phyloP scores from a whole-genome alignment of 371 early-diverging fungal genomes.

The Mortierella sp. region DNA sequence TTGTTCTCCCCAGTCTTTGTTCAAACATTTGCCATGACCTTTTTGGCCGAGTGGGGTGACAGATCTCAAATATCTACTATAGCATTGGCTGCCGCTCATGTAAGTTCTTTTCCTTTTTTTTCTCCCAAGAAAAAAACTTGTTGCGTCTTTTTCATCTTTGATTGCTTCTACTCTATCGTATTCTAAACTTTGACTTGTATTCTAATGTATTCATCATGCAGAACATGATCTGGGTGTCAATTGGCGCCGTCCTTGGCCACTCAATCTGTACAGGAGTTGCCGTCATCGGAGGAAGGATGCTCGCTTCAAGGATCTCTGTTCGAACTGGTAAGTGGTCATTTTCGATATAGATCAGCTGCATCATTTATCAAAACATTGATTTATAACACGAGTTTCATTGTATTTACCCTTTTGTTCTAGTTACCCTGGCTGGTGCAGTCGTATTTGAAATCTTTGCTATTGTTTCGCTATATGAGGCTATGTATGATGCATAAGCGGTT shows the following conservation, averaged over 20 bases:
- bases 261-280: constrained; percentile 91
- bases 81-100: constrained; percentile 93
- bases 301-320: constrained; percentile 94
- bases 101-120: constrained; percentile 49
- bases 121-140: not conserved
- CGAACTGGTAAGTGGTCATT: constrained; percentile 75
- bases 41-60: constrained; percentile 98
- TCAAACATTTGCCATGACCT: constrained; percentile 94
- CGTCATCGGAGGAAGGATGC: constrained; percentile 92
- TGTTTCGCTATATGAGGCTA: constrained; percentile 71
- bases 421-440: constrained; percentile 86
- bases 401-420: constrained; percentile 62
- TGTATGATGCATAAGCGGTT: constrained; percentile 55
- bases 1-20: constrained; percentile 93
- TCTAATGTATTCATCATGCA: constrained; percentile 20
- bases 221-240: constrained; percentile 85
- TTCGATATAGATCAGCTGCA: not conserved
- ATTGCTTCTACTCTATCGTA: not conserved
- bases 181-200: not conserved
- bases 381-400: not conserved
- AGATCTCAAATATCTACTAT: constrained; percentile 95
- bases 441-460: constrained; percentile 90
- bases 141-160: not conserved
- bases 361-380: not conserved
- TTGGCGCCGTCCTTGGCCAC: constrained; percentile 93